phyloP scores from a whole-genome alignment of 176 grass and related monocot genomes.

The Carex scoparia region DNA sequence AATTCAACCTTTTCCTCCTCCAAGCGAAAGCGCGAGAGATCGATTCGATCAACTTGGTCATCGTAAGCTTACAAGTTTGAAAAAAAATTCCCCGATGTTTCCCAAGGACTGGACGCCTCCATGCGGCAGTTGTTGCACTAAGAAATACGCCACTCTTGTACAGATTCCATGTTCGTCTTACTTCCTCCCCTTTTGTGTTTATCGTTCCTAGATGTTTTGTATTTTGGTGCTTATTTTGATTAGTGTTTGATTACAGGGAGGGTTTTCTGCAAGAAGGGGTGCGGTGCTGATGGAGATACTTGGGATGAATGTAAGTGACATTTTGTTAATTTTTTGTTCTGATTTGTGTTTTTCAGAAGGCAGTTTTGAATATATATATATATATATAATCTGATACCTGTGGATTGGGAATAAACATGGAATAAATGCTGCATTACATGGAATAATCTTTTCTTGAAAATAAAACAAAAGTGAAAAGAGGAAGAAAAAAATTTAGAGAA shows the following conservation, averaged over 20 bases:
- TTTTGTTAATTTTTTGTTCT: slow-evolving; percentile 1
- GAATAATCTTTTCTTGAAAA: no score
- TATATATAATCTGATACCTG: not conserved
- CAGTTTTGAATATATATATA: not conserved
- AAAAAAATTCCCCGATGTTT: slow-evolving; percentile 44
- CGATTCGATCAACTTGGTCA: not conserved
- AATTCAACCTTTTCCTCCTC: not conserved
- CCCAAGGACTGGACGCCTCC: slow-evolving; percentile 69
- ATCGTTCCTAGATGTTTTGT: not conserved
- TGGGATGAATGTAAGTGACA: slow-evolving; percentile 83
- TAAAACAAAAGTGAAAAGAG: no score
- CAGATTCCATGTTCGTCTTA: slow-evolving; percentile 74
- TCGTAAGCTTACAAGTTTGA: not conserved
- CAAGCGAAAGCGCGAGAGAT: not conserved
- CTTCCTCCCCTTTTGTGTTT: not conserved
- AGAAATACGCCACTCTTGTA: slow-evolving; percentile 74
- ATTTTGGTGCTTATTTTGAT: not conserved
- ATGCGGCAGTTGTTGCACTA: slow-evolving; percentile 90
- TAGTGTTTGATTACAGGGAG: slow-evolving; percentile 51
- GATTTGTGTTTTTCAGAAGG: not conserved
- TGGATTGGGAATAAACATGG: not conserved
- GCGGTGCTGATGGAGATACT: slow-evolving; percentile 74
- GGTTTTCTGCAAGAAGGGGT: slow-evolving; percentile 98
- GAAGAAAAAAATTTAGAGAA: no score
- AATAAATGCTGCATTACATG: not conserved